These are phyloP conservation scores for Acer saccharum DNA, from an alignment of 345 rosid genomes.

Conservation along the genomic window DNA sequence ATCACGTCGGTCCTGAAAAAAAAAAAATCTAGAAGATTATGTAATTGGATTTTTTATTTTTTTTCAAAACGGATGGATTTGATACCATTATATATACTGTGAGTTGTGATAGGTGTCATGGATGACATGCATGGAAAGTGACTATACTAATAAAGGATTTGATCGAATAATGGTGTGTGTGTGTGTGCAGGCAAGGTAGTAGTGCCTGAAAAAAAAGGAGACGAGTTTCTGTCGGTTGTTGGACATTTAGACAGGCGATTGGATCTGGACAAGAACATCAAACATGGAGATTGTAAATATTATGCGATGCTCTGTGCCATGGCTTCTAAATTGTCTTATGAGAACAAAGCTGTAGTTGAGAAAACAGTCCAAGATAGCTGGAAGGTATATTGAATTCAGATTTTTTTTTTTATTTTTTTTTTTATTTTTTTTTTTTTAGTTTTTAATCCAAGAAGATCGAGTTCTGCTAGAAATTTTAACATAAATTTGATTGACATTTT, in stretches of 20 bases:
- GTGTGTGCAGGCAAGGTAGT: conserved; percentile 16
- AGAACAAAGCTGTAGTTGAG: conserved; percentile 27
- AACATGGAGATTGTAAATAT: conserved; percentile 23
- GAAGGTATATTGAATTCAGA: conserved; percentile 15
- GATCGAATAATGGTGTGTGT: neutral
- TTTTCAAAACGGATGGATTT: no score
- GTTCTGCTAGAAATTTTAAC: no score
- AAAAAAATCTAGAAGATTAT: no score
- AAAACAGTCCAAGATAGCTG: conserved; percentile 22
- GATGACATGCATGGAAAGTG: no score
- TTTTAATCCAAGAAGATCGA: no score
- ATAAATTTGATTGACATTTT: neutral
- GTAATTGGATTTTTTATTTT: no score
- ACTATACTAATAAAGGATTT: no score
- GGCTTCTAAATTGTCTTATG: conserved; percentile 31
- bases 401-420: no score
- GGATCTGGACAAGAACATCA: conserved; percentile 22
- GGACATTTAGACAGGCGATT: conserved; percentile 28
- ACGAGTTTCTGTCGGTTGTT: conserved; percentile 11
- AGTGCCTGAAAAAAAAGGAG: conserved; percentile 19
- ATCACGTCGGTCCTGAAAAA: no score
- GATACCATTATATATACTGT: no score
- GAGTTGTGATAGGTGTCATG: no score
- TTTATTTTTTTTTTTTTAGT: no score
- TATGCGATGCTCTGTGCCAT: conserved; percentile 24